These are phyloP conservation scores for Malus fusca DNA, from an alignment of 306 rosid species.

Conservation along the genomic window DNA sequence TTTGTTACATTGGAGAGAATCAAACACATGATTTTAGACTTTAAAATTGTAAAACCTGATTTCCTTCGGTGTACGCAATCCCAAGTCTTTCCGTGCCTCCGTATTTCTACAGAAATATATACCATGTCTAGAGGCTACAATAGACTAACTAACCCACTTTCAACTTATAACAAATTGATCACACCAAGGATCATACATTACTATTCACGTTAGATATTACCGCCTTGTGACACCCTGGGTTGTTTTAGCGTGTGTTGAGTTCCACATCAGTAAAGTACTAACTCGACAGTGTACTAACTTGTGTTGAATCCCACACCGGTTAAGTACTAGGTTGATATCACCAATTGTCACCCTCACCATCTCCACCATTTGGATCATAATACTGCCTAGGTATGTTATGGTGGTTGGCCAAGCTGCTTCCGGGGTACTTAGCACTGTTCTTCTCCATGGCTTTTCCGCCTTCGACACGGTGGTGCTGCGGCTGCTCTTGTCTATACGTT, in stretches of 20 bases:
- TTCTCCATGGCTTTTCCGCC: conserved; percentile 25
- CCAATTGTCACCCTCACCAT: conserved; percentile 21
- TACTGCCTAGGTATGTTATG: conserved; percentile 36
- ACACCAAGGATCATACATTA: no score
- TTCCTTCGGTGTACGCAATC: no score
- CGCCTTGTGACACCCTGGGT: no score
- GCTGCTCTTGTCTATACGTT: conserved; percentile 41
- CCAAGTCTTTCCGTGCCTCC: background rate
- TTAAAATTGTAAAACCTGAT: background rate
- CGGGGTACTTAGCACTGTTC: conserved; percentile 16
- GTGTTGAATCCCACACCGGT: background rate
- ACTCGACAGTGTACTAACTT: no score
- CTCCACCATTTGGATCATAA: conserved; percentile 22
- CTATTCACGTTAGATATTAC: no score
- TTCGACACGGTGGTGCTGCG: conserved; percentile 19
- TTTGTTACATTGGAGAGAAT: background rate
- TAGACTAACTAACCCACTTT: no score
- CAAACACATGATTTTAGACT: background rate
- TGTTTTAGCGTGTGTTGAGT: no score
- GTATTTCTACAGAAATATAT: no score
- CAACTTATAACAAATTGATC: no score
- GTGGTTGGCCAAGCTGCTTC: conserved; percentile 22
- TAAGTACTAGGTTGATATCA: conserved; percentile 13
- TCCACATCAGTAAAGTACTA: no score
- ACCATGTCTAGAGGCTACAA: no score